Evolutionary conservation across 139 green algal species (phyloP), one percentile per base, ranked within the genome.

Genomic region (Chlamydomonas sp.): DNA sequence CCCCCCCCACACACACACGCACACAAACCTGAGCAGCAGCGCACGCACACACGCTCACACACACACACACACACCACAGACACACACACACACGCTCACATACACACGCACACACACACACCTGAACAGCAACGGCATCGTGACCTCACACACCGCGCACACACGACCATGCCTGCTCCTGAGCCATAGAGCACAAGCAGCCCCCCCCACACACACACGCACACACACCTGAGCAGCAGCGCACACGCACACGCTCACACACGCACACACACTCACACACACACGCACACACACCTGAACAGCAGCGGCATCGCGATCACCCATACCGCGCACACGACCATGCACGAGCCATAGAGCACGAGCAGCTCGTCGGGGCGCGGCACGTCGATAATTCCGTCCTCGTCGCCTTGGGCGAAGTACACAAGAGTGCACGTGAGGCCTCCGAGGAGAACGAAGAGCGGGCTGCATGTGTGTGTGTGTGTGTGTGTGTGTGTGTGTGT

Each of bases 381-480:
- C 29, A 66, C 13, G 31, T 31, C 43, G 31, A 66, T 30, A 38
- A 20, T 13, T 6, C 54, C 54, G 6, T 63, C 8, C 16, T 16
- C n/a, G 6, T 63, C 54, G 54, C 28, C 54, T 39, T n/a, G 13
- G 50, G 50, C 31, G 59, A 22, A 5, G 5, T 39, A 66, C 8
- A 66, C n/a, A 22, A 66, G 59, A 5, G 59, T 66, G 29, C 59
- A 66, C 31, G 31, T 43, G 59, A 66, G 31, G 26, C 73, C 73
- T 1, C 62, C 73, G 33, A 87, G 67, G 37, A 89, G 61, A 5
- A 70, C 71, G 61, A 89, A 89, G 38, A 85, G 34, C 10, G 83
- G 83, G 30, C 72, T 69, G n/a, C 54, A 22, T n/a, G n/a, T n/a
- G n/a, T n/a, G n/a, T n/a, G n/a, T n/a, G n/a, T n/a, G n/a, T n/a